phyloP scores from a whole-genome alignment of 2,329 filamentous ascomycete genomes.

The Penicillium sp. region DNA sequence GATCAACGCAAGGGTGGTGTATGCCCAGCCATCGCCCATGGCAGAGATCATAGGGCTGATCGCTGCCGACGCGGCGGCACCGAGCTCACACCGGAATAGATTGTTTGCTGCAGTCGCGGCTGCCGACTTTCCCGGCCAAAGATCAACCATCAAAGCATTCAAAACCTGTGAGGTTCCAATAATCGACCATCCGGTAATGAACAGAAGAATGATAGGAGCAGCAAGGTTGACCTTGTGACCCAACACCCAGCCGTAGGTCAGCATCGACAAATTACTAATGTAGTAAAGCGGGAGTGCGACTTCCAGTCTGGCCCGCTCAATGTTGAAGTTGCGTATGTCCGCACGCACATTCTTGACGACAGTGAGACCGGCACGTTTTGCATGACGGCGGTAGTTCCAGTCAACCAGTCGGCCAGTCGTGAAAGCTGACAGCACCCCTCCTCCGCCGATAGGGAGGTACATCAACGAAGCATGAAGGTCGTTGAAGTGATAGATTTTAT shows the following conservation, averaged over 20 bases:
- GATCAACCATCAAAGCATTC: constrained; percentile 48
- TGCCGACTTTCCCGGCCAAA: constrained; percentile 39
- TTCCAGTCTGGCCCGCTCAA: constrained; percentile 44
- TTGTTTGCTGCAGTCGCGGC: constrained; percentile 46
- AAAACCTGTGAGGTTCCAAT: constrained; percentile 39
- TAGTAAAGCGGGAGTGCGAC: constrained; percentile 37
- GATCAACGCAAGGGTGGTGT: constrained; percentile 41
- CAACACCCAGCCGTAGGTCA: constrained; percentile 41
- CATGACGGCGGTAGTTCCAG: constrained; percentile 71
- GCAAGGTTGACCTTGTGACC: constrained; percentile 33
- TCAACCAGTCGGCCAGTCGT: constrained; percentile 60
- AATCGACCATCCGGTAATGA: constrained; percentile 37
- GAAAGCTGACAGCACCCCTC: constrained; percentile 22
- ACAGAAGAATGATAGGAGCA: constrained; percentile 35
- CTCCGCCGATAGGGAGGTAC: constrained; percentile 34
- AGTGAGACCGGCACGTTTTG: constrained; percentile 59
- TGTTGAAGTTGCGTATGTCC: constrained; percentile 47
- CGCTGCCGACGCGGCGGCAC: constrained; percentile 40
- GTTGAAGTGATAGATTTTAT: constrained; percentile 48
- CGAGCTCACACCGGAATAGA: constrained; percentile 41
- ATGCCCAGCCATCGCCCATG: constrained; percentile 46
- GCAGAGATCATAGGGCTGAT: constrained; percentile 41
- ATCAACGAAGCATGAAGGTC: constrained; percentile 48
- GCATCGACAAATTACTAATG: constrained; percentile 25
- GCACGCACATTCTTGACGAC: constrained; percentile 53